Percentiles rank a stretch among this genome's conserved stretches.
Evolutionary conservation across 2,329 filamentous ascomycete species (phyloP).

Genomic region (Trichoderma asperellum): DNA sequence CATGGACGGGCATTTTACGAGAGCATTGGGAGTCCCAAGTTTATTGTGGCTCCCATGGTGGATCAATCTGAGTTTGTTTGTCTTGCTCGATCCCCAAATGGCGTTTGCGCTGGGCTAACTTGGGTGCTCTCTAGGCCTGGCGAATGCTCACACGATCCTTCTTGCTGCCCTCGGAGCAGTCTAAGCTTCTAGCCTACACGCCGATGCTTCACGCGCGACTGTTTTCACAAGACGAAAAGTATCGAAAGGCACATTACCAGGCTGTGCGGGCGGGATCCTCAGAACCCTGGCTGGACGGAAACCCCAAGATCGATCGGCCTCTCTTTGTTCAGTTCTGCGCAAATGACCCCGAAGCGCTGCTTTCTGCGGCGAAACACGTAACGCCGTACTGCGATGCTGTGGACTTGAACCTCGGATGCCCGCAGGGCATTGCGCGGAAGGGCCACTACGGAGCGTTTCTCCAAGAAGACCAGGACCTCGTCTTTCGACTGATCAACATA

Average conservation of each 20-base stretch:
- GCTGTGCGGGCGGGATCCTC: slow-evolving; percentile 51
- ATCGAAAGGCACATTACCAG: slow-evolving; percentile 82
- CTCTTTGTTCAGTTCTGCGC: slow-evolving; percentile 97
- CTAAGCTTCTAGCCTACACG: slow-evolving; percentile 80
- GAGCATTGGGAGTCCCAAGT: slow-evolving; percentile 89
- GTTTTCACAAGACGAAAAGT: slow-evolving; percentile 75
- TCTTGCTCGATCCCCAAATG: slow-evolving; percentile 31
- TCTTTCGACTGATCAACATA: slow-evolving; percentile 81
- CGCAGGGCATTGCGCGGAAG: slow-evolving; percentile 89
- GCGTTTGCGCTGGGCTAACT: slow-evolving; percentile 21
- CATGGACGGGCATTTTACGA: slow-evolving; percentile 91
- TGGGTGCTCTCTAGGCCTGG: slow-evolving; percentile 70
- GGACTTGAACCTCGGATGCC: slow-evolving; percentile 93
- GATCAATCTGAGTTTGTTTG: slow-evolving; percentile 96
- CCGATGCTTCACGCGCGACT: slow-evolving; percentile 96
- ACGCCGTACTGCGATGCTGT: slow-evolving; percentile 92
- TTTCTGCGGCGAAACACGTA: slow-evolving; percentile 76
- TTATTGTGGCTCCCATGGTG: slow-evolving; percentile 94
- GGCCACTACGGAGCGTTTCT: slow-evolving; percentile 93
- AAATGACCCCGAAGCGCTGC: slow-evolving; percentile 78
- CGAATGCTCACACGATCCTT: slow-evolving; percentile 95
- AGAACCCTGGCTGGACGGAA: slow-evolving; percentile 76
- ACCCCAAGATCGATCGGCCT: slow-evolving; percentile 80
- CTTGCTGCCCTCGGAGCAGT: slow-evolving; percentile 67
- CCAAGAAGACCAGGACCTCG: slow-evolving; percentile 87